phyloP scores from a whole-genome alignment of 2,329 filamentous ascomycete genomes.

The Pseudocercospora macadamiae region DNA sequence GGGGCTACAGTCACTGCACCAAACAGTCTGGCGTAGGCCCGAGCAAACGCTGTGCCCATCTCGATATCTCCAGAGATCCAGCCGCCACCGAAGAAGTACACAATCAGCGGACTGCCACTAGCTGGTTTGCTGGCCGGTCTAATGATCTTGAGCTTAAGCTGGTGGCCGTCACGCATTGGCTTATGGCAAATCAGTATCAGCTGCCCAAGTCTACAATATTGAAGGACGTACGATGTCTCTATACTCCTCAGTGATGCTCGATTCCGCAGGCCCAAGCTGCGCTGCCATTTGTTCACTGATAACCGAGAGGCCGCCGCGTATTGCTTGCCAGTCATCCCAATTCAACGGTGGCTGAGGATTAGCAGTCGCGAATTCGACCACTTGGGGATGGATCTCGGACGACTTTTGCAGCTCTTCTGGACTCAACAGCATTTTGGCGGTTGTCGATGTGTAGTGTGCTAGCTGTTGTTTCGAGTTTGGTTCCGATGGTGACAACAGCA shows the following conservation, averaged over 20 bases:
- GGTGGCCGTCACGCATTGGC: slow-evolving; percentile 38
- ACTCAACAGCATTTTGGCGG: not conserved
- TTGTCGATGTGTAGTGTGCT: too few relatives aligned
- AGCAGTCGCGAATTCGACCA: not conserved
- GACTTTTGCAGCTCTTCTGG: not conserved
- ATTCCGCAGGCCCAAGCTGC: slow-evolving; percentile 10
- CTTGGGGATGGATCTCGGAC: not conserved
- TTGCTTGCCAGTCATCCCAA: slow-evolving; percentile 8
- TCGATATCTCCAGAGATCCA: slow-evolving; percentile 28
- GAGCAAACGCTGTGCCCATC: slow-evolving; percentile 22
- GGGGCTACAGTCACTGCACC: slow-evolving; percentile 9
- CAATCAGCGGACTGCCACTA: slow-evolving; percentile 27
- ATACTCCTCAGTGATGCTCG: slow-evolving; percentile 9
- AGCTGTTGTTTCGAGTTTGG: too few relatives aligned
- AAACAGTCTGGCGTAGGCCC: slow-evolving; percentile 17
- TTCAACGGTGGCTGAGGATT: slow-evolving; percentile 8
- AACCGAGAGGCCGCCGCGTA: not conserved
- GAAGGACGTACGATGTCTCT: slow-evolving; percentile 38
- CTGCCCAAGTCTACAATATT: slow-evolving; percentile 14
- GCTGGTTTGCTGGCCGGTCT: slow-evolving; percentile 25
- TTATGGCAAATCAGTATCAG: slow-evolving; percentile 22
- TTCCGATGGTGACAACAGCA: too few relatives aligned
- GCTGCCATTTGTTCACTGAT: not conserved
- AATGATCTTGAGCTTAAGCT: slow-evolving; percentile 40
- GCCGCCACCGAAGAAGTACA: slow-evolving; percentile 31